Conservation (phyloP, 768 basidiomycete species). For the Tremella fuciformis region DNA sequence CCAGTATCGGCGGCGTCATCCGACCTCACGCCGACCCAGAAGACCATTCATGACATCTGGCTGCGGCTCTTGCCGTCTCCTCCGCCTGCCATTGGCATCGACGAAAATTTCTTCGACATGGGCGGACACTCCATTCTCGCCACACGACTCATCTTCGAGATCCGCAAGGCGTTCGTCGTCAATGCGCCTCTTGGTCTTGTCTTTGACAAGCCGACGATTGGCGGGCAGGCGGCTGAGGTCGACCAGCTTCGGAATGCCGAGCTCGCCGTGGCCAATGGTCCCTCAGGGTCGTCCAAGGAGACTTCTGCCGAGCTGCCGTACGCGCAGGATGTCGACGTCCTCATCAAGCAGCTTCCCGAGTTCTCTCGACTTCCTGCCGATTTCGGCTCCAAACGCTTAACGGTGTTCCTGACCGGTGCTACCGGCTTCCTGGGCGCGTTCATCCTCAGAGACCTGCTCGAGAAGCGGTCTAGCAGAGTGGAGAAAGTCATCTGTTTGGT, state of each 20-base stretch:
- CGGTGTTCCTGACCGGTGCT: conserved; percentile 91
- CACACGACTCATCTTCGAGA: conserved; percentile 92
- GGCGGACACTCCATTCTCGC: conserved; percentile 98
- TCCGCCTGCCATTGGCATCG: conserved; percentile 71
- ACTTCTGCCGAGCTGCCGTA: conserved; percentile 60
- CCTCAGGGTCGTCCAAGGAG: conserved; percentile 25
- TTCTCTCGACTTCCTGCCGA: conserved; percentile 66
- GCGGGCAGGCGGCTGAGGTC: conserved; percentile 69
- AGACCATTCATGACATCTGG: conserved; percentile 83
- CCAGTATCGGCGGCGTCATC: conserved; percentile 55
- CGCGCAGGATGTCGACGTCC: conserved; percentile 68
- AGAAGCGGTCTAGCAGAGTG: conserved; percentile 59
- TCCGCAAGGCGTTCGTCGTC: conserved; percentile 85
- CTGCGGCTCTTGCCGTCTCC: conserved; percentile 71
- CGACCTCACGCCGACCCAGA: conserved; percentile 66
- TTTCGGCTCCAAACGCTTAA: conserved; percentile 60
- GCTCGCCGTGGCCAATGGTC: conserved; percentile 62
- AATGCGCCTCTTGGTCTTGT: conserved; percentile 87
- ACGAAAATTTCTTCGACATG: conserved; percentile 96
- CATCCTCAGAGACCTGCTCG: conserved; percentile 74
- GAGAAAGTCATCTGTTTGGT: conserved; percentile 90
- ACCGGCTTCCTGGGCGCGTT: conserved; percentile 97
- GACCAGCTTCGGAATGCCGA: conserved; percentile 74
- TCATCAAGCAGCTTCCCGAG: conserved; percentile 62
- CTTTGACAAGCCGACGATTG: conserved; percentile 84